Evolutionary conservation across 2,329 filamentous ascomycete genomes (phyloP), one percentile per base, ranked within the genome.

Genomic region (Trichoderma sp.): DNA sequence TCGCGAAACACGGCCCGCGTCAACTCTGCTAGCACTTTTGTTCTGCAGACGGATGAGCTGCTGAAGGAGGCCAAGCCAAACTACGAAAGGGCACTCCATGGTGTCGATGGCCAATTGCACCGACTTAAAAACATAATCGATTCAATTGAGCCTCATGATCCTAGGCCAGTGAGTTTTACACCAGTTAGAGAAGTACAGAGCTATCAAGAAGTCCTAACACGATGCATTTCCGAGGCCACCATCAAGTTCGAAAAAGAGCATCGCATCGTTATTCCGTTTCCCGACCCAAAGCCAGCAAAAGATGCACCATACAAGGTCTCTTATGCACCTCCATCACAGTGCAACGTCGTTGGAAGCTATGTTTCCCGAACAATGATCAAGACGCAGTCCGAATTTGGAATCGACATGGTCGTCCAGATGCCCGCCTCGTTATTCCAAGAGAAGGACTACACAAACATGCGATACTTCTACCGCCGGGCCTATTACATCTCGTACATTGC

Each of bases 381-480:
- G 80, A 87, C 88, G 12, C 90, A 92, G 78, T 84, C 85, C 66
- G 83, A 83, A 31, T 85, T 92, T 31, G 87, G 89, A 18, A 88
- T 98, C 76, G 96, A 98, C 83, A 90, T 98, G 89, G 91, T 96
- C 6, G 91, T 97, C 18, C 93, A 93, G 65, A 97, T 99, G 91
- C 96, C 97, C 6, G 84, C 86, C 75, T 85, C 89, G 1, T 85
- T 98, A 14, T 95, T 98, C 80, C 95, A 98, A 81, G 94, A 97
- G 62, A 98, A 98, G 85, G 97, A 99, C 84, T 98, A 96, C 82
- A 88, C 95, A 67, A 95, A 98, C 83, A 89, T 97, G 86, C 91
- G 97, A 77, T 98, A 97, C 85, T 98, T 98, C 82, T 95, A 98
- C 85, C 97, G 98, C 81, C 89, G 95, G 77, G 94, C 97, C 14